Percentiles rank a stretch among this genome's conserved stretches.
phyloP scores from a whole-genome alignment of 257 asterid genomes.

The Gentiana dahurica region DNA sequence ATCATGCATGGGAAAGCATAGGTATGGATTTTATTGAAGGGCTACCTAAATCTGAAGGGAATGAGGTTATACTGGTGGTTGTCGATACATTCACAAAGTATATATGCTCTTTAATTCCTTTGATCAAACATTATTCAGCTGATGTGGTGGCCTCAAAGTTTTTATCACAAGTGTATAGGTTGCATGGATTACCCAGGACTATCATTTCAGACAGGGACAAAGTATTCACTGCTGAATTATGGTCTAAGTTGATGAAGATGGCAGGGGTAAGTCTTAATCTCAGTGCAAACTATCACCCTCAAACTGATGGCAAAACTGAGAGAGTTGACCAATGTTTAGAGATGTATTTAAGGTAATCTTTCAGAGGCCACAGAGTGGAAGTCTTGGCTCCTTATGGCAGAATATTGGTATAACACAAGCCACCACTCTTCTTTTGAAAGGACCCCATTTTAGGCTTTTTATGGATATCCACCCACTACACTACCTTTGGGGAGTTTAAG shows the following conservation, averaged over 20 bases:
- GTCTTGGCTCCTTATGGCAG: not conserved
- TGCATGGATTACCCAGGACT: not conserved
- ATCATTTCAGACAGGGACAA: not conserved
- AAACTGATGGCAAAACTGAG: too few species aligned
- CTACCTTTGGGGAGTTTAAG: too few species aligned
- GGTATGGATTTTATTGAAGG: constrained; percentile 11
- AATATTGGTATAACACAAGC: not conserved
- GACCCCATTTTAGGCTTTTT: not conserved
- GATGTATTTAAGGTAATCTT: not conserved
- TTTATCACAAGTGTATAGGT: not conserved
- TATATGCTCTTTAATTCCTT: not conserved
- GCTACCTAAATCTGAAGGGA: not conserved
- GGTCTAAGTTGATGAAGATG: not conserved
- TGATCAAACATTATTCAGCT: too few species aligned
- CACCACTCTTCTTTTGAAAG: not conserved
- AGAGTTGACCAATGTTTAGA: not conserved
- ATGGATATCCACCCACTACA: not conserved
- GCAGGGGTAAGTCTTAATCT: not conserved
- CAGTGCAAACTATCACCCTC: not conserved
- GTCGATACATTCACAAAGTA: constrained; percentile 1
- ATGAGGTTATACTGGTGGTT: not conserved
- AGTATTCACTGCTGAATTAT: not conserved
- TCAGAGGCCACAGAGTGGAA: not conserved
- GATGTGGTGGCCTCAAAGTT: too few species aligned
- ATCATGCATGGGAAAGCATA: not conserved